Base-by-base conservation (phyloP, 371 early-diverging fungal species). In the Mortierella sp. region DNA sequence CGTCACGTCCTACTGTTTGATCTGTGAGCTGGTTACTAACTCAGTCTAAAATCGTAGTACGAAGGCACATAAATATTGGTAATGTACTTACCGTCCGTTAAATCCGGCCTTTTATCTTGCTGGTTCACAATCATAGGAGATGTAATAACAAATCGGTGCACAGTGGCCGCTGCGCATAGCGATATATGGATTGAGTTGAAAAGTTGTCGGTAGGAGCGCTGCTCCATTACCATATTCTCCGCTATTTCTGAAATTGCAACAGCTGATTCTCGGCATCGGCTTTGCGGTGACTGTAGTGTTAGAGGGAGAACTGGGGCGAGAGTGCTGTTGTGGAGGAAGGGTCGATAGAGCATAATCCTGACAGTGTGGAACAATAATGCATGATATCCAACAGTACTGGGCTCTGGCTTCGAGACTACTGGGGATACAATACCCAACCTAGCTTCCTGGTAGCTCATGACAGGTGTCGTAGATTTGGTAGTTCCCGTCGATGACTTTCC, bases 401-500 rank as follows among this genome's bases (percentile, higher is more conserved):
- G 65, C n/a, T 64, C 68, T 13, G 54, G 42, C 28, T 54, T 54
- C 17, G 45, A 5, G n/a, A 26, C 10, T 13, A 37, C 1, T 15
- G n/a, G 19, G 35, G 67, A 56, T 37, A 22, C 49, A 22, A 32
- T 10, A n/a, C 17, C 34, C 6, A 23, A 17, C 1, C 22, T 32
- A n/a, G 53, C 8, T 8, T 67, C 55, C 19, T 31, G 85, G 79
- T 86, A 85, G 29, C 81, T 78, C 26, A 83, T 78, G 13, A 84
- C 81, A 6, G 87, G 75, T 8, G 86, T 68, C 37, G 60, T 79
- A 65, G 43, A 83, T 80, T 43, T 86, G 85, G 4, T 23, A 10
- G 29, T 86, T 73, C 47, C 83, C 23, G 64, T 49, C 13, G 86
- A 86, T 8, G 85, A 75, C n/a, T 70, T 75, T 5, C 82, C 77